These are phyloP conservation scores for Endocladia muricata DNA, from an alignment of 31 red algal genomes.

Conservation along the genomic window DNA sequence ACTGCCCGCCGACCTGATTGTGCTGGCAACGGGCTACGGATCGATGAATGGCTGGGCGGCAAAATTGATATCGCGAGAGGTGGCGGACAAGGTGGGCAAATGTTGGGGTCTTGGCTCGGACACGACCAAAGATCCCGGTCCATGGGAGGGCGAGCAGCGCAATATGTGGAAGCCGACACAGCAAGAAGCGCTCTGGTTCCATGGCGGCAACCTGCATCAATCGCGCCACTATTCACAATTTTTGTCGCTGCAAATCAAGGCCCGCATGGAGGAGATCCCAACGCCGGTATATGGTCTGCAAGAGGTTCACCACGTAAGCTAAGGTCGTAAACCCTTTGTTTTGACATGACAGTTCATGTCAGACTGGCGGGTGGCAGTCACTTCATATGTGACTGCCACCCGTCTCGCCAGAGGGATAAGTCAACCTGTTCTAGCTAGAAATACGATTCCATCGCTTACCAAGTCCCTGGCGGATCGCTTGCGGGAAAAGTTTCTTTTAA, in stretches of 20 bases:
- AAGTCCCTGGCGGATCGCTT: too few species aligned
- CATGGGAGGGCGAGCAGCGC: conserved; percentile 10
- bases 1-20: conserved; percentile 10
- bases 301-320: neutral
- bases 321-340: too few species aligned
- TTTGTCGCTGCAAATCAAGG: conserved; percentile 6
- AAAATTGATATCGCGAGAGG: neutral
- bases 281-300: neutral
- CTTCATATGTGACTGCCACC: too few species aligned
- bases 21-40: neutral
- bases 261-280: neutral
- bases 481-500: too few species aligned
- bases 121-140: conserved; percentile 4
- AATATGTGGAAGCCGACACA: conserved; percentile 19
- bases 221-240: conserved; percentile 1
- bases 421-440: too few species aligned
- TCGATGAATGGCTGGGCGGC: neutral
- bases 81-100: neutral
- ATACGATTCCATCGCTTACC: too few species aligned
- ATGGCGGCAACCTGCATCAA: conserved; percentile 11
- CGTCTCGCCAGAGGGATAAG: too few species aligned
- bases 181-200: conserved; percentile 5
- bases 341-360: too few species aligned
- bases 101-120: neutral
- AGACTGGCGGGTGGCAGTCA: too few species aligned